Conservation (phyloP, 2,329 filamentous ascomycete species). For the Ophiosphaerella herpotricha region DNA sequence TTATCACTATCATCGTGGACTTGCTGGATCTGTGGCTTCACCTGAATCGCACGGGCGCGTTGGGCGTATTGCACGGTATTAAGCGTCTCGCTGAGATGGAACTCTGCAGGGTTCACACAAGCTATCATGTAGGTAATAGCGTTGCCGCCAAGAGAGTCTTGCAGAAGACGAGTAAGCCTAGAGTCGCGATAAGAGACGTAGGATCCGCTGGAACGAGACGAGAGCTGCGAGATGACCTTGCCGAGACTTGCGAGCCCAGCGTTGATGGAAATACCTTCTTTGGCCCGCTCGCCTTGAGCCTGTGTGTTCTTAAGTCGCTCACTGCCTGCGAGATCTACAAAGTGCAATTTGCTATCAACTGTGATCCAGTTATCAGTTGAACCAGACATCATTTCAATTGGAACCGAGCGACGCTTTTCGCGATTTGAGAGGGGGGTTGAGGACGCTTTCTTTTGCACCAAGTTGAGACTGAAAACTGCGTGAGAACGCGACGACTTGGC, state of each 20-base stretch:
- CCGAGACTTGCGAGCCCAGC: slow-evolving; percentile 91
- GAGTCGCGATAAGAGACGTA: slow-evolving; percentile 98
- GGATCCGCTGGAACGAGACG: slow-evolving; percentile 81
- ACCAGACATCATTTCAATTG: slow-evolving; percentile 74
- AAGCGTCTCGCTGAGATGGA: slow-evolving; percentile 94
- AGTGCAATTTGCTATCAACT: slow-evolving; percentile 97
- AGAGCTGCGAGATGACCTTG: slow-evolving; percentile 98
- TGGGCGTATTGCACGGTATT: slow-evolving; percentile 98
- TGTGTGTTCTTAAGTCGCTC: slow-evolving; percentile 97
- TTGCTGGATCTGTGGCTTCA: slow-evolving; percentile 94
- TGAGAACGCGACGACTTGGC: slow-evolving; percentile 97
- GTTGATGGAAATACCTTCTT: slow-evolving; percentile 97
- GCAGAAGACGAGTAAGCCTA: slow-evolving; percentile 89
- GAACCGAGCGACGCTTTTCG: slow-evolving; percentile 87
- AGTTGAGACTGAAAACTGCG: slow-evolving; percentile 93
- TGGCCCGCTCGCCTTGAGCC: slow-evolving; percentile 90
- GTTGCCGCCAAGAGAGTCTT: slow-evolving; percentile 95
- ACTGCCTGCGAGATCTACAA: slow-evolving; percentile 95
- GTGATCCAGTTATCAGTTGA: slow-evolving; percentile 69
- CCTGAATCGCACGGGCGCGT: slow-evolving; percentile 93
- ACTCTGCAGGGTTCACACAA: slow-evolving; percentile 94
- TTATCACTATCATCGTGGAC: slow-evolving; percentile 88
- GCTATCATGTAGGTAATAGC: slow-evolving; percentile 99
- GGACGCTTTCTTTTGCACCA: slow-evolving; percentile 80
- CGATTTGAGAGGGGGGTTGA: slow-evolving; percentile 54